phyloP scores from a whole-genome alignment of 2,329 filamentous ascomycete genomes.

The Fusarium nurragi region DNA sequence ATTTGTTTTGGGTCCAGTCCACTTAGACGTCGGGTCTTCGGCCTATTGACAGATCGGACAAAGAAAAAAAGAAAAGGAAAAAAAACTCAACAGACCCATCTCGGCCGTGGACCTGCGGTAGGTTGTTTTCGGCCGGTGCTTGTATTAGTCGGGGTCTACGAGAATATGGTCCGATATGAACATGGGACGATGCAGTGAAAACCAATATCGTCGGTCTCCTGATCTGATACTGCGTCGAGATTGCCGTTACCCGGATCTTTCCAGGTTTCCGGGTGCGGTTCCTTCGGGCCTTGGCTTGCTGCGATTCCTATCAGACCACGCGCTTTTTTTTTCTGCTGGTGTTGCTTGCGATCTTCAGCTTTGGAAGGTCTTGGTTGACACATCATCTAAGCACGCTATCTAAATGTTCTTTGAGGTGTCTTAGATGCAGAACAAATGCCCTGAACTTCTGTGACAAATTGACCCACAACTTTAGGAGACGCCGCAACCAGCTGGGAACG shows the following conservation, averaged over 20 bases:
- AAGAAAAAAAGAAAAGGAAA: neutral
- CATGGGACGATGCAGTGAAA: slow-evolving; percentile 32
- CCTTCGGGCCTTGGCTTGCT: neutral
- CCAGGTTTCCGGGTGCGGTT: slow-evolving; percentile 8
- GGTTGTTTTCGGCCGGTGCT: slow-evolving; percentile 42
- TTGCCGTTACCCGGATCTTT: slow-evolving; percentile 27
- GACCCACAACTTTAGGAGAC: slow-evolving; percentile 9
- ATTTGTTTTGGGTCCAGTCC: slow-evolving; percentile 4
- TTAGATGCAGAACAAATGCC: neutral
- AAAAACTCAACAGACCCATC: neutral
- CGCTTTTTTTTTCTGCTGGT: neutral
- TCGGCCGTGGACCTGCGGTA: slow-evolving; percentile 27
- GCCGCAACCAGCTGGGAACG: slow-evolving; percentile 23
- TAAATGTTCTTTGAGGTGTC: neutral
- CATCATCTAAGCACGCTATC: slow-evolving; percentile 8
- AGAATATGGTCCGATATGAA: slow-evolving; percentile 11
- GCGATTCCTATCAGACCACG: neutral
- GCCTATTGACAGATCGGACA: neutral
- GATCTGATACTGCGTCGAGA: slow-evolving; percentile 9
- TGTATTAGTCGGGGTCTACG: slow-evolving; percentile 10
- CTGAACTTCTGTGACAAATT: neutral
- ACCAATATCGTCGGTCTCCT: slow-evolving; percentile 27
- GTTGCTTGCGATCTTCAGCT: neutral
- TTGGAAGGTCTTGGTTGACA: slow-evolving; percentile 2
- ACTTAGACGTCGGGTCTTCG: neutral